phyloP scores from a whole-genome alignment of 768 basidiomycete genomes.

The Phylloporus arenicola region DNA sequence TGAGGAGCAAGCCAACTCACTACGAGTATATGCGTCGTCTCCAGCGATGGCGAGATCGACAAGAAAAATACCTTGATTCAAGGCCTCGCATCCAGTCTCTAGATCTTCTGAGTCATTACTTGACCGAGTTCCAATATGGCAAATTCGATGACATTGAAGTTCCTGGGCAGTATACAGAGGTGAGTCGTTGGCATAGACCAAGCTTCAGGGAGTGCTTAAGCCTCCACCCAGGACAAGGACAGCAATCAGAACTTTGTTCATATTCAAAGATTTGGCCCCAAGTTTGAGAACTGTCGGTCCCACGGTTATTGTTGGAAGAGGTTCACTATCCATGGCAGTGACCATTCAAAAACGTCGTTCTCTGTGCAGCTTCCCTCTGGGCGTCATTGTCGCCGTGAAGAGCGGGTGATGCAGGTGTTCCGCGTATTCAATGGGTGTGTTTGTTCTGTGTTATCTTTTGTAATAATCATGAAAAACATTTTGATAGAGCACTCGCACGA shows the following conservation, averaged over 20 bases:
- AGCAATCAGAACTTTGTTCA: slow-evolving; percentile 85
- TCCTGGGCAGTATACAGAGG: slow-evolving; percentile 98
- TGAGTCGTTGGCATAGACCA: slow-evolving; percentile 26
- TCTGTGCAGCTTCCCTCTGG: slow-evolving; percentile 85
- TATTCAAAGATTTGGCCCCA: slow-evolving; percentile 85
- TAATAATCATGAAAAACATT: slow-evolving; percentile 1
- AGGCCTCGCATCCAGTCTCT: slow-evolving; percentile 80
- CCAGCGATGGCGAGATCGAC: slow-evolving; percentile 90
- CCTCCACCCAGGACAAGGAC: slow-evolving; percentile 75
- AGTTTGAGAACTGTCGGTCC: slow-evolving; percentile 84
- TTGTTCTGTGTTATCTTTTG: not conserved
- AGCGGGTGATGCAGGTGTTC: slow-evolving; percentile 85
- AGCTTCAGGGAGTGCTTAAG: not conserved
- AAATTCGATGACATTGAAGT: slow-evolving; percentile 98
- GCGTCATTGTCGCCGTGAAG: slow-evolving; percentile 85
- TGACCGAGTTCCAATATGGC: slow-evolving; percentile 96
- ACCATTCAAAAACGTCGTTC: slow-evolving; percentile 86
- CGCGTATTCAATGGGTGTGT: slow-evolving; percentile 89
- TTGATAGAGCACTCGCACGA: slow-evolving; percentile 66
- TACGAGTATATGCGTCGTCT: slow-evolving; percentile 85
- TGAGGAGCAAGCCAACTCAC: slow-evolving; percentile 69
- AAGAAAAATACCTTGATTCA: slow-evolving; percentile 77
- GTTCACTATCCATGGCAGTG: slow-evolving; percentile 84
- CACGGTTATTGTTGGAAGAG: slow-evolving; percentile 86
- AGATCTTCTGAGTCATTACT: slow-evolving; percentile 83